Conservation (phyloP, 441 rosid genomes). For the Jatropha multifida region DNA sequence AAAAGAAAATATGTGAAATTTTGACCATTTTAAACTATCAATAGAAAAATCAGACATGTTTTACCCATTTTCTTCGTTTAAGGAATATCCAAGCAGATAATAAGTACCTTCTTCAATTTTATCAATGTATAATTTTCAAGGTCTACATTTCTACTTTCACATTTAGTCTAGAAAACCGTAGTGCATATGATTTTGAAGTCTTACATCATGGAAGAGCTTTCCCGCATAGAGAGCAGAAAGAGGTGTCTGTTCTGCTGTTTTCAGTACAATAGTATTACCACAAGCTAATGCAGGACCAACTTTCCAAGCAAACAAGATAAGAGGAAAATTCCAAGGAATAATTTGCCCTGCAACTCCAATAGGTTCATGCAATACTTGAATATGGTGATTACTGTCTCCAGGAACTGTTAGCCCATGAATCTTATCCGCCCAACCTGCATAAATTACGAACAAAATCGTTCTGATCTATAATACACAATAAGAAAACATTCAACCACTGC, state of each 20-base stretch:
- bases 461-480: neutral
- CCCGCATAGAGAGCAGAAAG: constrained; percentile 51
- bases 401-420: constrained; percentile 66
- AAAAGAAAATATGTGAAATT: neutral
- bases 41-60: neutral
- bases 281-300: constrained; percentile 61
- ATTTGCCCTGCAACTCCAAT: constrained; percentile 73
- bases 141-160: constrained; percentile 2
- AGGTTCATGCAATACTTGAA: constrained; percentile 59
- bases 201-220: constrained; percentile 52
- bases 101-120: neutral
- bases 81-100: neutral
- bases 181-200: neutral
- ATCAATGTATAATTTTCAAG: constrained; percentile 1
- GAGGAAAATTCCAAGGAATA: constrained; percentile 68
- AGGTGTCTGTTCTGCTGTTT: constrained; percentile 65
- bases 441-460: constrained; percentile 12
- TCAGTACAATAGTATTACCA: constrained; percentile 53
- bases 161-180: neutral
- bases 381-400: constrained; percentile 45
- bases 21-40: neutral
- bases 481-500: neutral
- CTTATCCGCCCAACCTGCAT: constrained; percentile 73
- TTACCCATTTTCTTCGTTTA: neutral
- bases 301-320: constrained; percentile 60